A percentile compares a stretch with the other conserved stretches of the same genome.
phyloP scores from a whole-genome alignment of 306 rosid species.

The Lathyrus tuberosus region DNA sequence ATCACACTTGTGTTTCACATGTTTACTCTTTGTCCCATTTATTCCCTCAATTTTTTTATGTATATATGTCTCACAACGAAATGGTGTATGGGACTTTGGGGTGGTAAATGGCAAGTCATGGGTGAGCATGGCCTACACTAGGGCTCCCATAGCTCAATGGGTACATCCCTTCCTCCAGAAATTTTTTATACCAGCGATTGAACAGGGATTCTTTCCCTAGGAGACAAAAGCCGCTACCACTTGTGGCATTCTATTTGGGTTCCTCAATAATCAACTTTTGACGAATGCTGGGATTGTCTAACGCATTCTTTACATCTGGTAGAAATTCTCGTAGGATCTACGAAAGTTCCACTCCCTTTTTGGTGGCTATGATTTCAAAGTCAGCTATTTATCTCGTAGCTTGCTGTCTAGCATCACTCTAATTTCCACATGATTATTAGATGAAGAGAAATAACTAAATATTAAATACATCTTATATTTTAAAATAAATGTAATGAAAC shows the following conservation, averaged over 20 bases:
- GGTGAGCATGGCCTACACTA: neutral
- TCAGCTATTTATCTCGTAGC: neutral
- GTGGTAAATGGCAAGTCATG: neutral
- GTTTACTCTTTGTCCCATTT: slow-evolving; percentile 9
- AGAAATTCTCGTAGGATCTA: slow-evolving; percentile 3
- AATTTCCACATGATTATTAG: neutral
- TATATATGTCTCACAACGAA: neutral
- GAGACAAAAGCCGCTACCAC: neutral
- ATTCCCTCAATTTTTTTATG: neutral
- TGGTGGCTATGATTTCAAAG: slow-evolving; percentile 1
- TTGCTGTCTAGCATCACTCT: slow-evolving; percentile 8
- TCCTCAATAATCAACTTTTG: neutral
- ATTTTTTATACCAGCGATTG: neutral
- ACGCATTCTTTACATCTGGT: neutral
- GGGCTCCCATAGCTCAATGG: neutral
- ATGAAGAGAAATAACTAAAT: neutral
- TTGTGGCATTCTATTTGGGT: neutral
- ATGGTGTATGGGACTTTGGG: neutral
- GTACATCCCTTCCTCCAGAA: neutral
- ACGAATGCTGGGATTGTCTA: neutral
- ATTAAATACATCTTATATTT: neutral
- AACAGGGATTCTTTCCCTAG: slow-evolving; percentile 1
- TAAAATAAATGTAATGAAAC: neutral
- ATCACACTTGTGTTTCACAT: slow-evolving; percentile 20
- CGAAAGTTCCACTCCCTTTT: neutral